Evolutionary conservation across 164 flowering plant species (phyloP).

Genomic region (Protea cynaroides): DNA sequence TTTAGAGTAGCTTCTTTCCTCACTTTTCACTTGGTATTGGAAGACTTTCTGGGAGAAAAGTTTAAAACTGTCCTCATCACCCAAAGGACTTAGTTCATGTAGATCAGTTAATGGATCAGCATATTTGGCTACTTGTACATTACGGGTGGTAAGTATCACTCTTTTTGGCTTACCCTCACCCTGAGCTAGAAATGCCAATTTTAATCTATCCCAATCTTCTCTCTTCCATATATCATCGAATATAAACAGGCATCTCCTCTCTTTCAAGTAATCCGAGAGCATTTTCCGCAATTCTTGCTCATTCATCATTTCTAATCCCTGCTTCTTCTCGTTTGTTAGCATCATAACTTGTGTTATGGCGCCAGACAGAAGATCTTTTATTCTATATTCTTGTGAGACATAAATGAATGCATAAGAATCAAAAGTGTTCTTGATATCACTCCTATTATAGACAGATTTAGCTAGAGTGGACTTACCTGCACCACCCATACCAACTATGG

Average conservation of each 20-base stretch:
- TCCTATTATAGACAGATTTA: not conserved
- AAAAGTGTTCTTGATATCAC: not conserved
- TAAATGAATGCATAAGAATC: not conserved
- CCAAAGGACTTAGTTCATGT: not conserved
- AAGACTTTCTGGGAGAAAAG: no score
- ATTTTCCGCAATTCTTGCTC: no score
- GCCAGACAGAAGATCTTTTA: not conserved
- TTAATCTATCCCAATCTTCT: no score
- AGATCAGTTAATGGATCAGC: not conserved
- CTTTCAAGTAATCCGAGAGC: not conserved
- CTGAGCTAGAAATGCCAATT: not conserved
- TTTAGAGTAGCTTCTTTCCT: no score
- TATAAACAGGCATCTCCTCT: not conserved
- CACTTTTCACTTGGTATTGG: no score
- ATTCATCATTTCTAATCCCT: not conserved
- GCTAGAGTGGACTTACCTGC: constrained; percentile 5
- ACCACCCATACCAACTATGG: not conserved
- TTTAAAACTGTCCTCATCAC: no score
- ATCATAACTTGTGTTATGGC: not conserved
- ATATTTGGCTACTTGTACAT: not conserved
- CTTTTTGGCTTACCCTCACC: not conserved
- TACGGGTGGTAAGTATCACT: not conserved
- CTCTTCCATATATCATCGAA: no score
- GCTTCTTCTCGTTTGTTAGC: not conserved
- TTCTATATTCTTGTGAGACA: not conserved